Base-by-base conservation (phyloP, 257 asterid genomes). In the Petrea volubilis region DNA sequence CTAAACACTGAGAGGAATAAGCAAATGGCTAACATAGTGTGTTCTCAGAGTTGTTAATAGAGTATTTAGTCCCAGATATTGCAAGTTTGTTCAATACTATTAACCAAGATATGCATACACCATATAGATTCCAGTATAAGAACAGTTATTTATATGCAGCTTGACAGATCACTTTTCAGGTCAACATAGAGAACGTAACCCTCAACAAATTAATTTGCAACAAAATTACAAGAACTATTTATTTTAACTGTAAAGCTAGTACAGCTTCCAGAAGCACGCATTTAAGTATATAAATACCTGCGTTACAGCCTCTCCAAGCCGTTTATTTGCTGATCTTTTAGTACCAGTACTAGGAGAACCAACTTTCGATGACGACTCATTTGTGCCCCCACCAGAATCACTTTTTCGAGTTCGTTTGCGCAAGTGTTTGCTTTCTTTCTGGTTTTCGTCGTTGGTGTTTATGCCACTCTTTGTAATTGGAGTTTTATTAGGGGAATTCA, bases 231-330 rank as follows among this genome's bases (percentile, higher is more conserved):
- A 43, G 73, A 62, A 55, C 66, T 41, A 50, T 24, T 49, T 65
- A 56, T 55, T 50, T 52, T 51, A 28, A 33, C 17, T 17, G 34
- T 13, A 28, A 55, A 67, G 68, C 47, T 28, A 63, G 31, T 43
- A 58, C 72, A 38, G 59, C 49, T 46, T 10, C 21, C 7, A 21
- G 15, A 61, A 52, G 46, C 49, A 43, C 18, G 34, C 17, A 18
- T 18, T 28, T 64, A 27, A 33, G 61, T n/a, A 63, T 63, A 76
- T 17, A 44, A 75, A 72, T 84, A 94, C 99, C 99, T 95, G 85
- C 44, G 77, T 85, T 60, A 65, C 66, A 55, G 83, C 83, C 73
- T 87, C 98, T 31, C 88, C 95, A 62, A 91, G 84, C 80, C 88
- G 78, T 81, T 70, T 87, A 64, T 47, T 14, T 1, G 73, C 38